phyloP scores from a whole-genome alignment of 169 alveolate species.

The Theileria luwenshuni region DNA sequence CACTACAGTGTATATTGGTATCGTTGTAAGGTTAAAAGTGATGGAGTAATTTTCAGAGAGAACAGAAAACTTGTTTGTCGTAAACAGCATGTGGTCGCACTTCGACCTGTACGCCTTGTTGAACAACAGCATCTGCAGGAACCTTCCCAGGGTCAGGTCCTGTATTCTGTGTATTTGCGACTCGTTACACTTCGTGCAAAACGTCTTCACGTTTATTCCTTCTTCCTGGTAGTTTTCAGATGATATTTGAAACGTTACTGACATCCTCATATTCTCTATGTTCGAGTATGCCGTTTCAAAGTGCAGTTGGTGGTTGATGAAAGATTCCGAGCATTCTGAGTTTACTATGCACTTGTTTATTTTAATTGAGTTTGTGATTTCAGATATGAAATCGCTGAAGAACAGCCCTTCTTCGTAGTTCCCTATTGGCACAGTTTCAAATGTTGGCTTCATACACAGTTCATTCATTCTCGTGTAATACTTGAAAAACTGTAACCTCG shows the following conservation, averaged over 20 bases:
- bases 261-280: constrained; percentile 21
- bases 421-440: constrained; percentile 33
- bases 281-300: constrained; percentile 35
- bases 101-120: constrained; percentile 27
- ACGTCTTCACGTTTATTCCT: constrained; percentile 11
- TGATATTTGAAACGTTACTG: constrained; percentile 15
- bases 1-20: constrained; percentile 31
- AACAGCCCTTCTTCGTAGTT: constrained; percentile 32
- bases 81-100: constrained; percentile 52
- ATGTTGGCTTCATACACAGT: constrained; percentile 30
- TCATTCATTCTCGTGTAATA: constrained; percentile 49
- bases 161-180: constrained; percentile 1
- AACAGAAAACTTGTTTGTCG: constrained; percentile 18
- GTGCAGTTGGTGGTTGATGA: constrained; percentile 41
- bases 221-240: not conserved
- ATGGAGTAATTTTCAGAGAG: constrained; percentile 16
- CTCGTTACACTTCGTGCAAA: constrained; percentile 31
- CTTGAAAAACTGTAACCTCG: constrained; percentile 26
- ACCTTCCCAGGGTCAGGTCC: constrained; percentile 56
- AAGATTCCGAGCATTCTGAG: constrained; percentile 42
- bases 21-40: constrained; percentile 19
- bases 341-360: constrained; percentile 36
- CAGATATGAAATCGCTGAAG: constrained; percentile 36
- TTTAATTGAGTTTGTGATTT: not conserved
- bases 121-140: constrained; percentile 41